Conservation (phyloP, 129 eudicot species). For the Escallonia rubra region DNA sequence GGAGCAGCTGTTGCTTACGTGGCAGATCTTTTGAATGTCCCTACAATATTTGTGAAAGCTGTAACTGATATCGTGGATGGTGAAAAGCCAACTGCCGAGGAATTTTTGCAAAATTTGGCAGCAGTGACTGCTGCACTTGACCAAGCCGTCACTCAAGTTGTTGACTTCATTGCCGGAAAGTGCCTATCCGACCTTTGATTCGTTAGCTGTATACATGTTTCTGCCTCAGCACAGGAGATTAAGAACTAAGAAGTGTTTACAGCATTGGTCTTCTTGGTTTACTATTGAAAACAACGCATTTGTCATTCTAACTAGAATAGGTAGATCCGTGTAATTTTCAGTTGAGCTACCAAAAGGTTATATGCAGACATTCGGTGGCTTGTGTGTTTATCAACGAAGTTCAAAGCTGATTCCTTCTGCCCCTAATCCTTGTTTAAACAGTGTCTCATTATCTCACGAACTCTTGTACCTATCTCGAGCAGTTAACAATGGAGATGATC, state of each 20-base stretch:
- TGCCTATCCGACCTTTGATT: constrained; percentile 51
- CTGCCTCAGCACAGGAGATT: background rate
- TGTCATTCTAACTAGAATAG: background rate
- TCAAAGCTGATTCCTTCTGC: no score
- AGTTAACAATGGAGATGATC: no score
- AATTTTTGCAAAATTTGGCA: constrained; percentile 69
- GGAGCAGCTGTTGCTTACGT: constrained; percentile 96
- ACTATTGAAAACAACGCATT: background rate
- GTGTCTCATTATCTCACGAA: no score
- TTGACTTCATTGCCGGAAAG: constrained; percentile 80
- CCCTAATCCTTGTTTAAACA: no score
- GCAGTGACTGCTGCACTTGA: constrained; percentile 76
- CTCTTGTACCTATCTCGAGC: no score
- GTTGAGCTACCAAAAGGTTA: background rate
- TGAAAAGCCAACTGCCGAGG: constrained; percentile 87
- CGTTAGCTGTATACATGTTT: background rate
- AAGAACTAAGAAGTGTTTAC: background rate
- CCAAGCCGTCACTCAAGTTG: constrained; percentile 49
- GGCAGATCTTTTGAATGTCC: constrained; percentile 76
- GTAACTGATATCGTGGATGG: constrained; percentile 97
- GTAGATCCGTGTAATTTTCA: background rate
- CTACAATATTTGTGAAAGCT: constrained; percentile 72
- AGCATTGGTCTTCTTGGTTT: background rate
- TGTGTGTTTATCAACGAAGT: no score
- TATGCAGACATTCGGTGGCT: no score